Evolutionary conservation across 139 green algal species (phyloP).

Genomic region (Micractinium sp.): DNA sequence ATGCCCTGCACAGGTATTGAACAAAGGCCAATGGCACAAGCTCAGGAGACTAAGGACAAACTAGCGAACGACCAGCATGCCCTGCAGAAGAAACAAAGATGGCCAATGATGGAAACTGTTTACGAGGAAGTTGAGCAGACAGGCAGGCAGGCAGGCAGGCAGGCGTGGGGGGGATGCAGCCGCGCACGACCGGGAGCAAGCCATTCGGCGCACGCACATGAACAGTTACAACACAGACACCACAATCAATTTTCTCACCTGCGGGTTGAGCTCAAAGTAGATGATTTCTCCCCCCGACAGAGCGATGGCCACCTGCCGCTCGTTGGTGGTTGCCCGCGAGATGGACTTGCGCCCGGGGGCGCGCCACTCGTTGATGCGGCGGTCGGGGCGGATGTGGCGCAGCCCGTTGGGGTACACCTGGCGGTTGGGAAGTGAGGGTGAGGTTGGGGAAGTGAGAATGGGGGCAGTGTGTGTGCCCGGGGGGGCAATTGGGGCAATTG

Average conservation of each 20-base stretch:
- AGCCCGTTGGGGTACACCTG: slow-evolving; percentile 91
- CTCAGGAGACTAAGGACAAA: too few species aligned
- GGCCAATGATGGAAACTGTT: too few species aligned
- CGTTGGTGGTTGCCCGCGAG: slow-evolving; percentile 75
- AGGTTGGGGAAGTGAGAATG: background rate
- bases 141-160: too few species aligned
- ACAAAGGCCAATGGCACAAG: too few species aligned
- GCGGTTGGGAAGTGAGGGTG: background rate
- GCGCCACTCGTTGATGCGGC: slow-evolving; percentile 97
- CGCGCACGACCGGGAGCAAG: too few species aligned
- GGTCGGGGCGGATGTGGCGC: slow-evolving; percentile 91
- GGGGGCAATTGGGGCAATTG: background rate
- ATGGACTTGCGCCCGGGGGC: slow-evolving; percentile 82
- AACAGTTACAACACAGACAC: too few species aligned
- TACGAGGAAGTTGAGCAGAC: too few species aligned
- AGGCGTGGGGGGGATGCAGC: too few species aligned
- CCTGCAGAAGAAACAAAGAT: too few species aligned
- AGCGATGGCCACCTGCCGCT: slow-evolving; percentile 85
- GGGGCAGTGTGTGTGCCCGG: background rate
- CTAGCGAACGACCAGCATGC: too few species aligned
- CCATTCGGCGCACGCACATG: too few species aligned
- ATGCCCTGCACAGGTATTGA: slow-evolving; percentile 51
- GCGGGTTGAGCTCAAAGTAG: slow-evolving; percentile 96
- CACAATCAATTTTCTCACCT: slow-evolving; percentile 30
- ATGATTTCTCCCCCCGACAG: slow-evolving; percentile 92